A percentile compares a stretch with the other conserved stretches of the same genome.
Conservation (phyloP, 371 early-diverging fungal species). For the Phascolomyces articulosus region DNA sequence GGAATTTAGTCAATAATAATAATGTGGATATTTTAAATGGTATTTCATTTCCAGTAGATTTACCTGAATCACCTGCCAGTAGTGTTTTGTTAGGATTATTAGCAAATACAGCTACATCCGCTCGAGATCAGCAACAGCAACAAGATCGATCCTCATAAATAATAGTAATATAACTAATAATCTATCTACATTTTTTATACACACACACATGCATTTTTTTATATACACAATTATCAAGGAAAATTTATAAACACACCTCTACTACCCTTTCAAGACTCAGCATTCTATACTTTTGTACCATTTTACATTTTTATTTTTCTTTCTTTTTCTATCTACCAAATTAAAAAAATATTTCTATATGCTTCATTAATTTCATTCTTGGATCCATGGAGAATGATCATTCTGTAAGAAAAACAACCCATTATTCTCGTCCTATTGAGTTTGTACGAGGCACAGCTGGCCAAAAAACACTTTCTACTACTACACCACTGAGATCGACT, state of each 20-base stretch:
- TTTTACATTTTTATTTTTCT: background rate
- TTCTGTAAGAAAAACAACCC: background rate
- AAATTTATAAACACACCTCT: too few relatives aligned
- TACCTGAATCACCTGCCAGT: constrained; percentile 14
- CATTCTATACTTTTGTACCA: background rate
- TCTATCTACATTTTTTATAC: too few relatives aligned
- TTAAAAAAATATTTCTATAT: background rate
- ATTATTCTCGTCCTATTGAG: constrained; percentile 1
- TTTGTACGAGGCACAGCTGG: background rate
- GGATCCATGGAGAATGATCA: background rate
- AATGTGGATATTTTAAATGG: constrained; percentile 42
- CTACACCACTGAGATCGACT: background rate
- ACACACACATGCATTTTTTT: too few relatives aligned
- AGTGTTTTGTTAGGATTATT: constrained; percentile 18
- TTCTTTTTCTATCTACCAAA: background rate
- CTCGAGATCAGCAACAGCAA: background rate
- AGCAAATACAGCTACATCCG: background rate
- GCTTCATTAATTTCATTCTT: background rate
- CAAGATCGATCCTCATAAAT: background rate
- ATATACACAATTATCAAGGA: too few relatives aligned
- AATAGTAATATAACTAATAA: too few relatives aligned
- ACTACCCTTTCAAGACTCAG: too few relatives aligned
- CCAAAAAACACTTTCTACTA: background rate
- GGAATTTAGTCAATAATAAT: constrained; percentile 32
- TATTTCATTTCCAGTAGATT: constrained; percentile 22